These are phyloP conservation scores for Stevia rebaudiana DNA, from an alignment of 140 eudicot genomes.

Conservation along the genomic window DNA sequence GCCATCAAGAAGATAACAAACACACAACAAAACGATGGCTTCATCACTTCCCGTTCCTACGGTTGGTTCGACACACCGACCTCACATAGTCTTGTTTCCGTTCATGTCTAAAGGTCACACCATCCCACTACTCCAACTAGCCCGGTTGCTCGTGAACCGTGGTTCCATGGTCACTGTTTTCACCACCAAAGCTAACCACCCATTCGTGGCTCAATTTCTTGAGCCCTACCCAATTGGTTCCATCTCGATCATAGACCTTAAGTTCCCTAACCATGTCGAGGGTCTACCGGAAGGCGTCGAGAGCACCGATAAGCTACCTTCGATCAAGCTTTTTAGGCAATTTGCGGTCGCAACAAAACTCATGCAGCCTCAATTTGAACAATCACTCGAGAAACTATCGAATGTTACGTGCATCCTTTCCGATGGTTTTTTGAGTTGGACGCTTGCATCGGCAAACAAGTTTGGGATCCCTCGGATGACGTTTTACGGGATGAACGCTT, in stretches of 20 bases:
- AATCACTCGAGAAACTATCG: conserved; percentile 23
- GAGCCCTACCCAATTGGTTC: not conserved
- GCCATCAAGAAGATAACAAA: too few species aligned
- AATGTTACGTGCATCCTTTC: conserved; percentile 37
- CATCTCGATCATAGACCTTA: conserved; percentile 33
- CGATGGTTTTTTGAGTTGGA: conserved; percentile 64
- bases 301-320: conserved; percentile 66
- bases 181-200: conserved; percentile 52
- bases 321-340: conserved; percentile 42
- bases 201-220: conserved; percentile 43
- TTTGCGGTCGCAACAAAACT: conserved; percentile 36
- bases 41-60: conserved; percentile 13
- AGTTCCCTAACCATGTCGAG: conserved; percentile 35
- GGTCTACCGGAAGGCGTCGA: conserved; percentile 54
- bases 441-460: conserved; percentile 40
- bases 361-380: conserved; percentile 54
- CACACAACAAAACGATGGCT: not conserved
- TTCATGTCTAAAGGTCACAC: conserved; percentile 85
- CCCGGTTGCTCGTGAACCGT: conserved; percentile 41
- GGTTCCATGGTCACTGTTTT: conserved; percentile 38
- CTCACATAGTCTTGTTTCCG: conserved; percentile 46
- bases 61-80: conserved; percentile 13
- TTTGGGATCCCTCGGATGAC: conserved; percentile 49
- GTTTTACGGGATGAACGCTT: conserved; percentile 49
- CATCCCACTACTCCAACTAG: conserved; percentile 54